A percentile compares a stretch with the other conserved stretches of the same genome.
These are phyloP conservation scores for Aspergillus ibericus DNA, from an alignment of 2,329 filamentous ascomycete species.

Conservation along the genomic window DNA sequence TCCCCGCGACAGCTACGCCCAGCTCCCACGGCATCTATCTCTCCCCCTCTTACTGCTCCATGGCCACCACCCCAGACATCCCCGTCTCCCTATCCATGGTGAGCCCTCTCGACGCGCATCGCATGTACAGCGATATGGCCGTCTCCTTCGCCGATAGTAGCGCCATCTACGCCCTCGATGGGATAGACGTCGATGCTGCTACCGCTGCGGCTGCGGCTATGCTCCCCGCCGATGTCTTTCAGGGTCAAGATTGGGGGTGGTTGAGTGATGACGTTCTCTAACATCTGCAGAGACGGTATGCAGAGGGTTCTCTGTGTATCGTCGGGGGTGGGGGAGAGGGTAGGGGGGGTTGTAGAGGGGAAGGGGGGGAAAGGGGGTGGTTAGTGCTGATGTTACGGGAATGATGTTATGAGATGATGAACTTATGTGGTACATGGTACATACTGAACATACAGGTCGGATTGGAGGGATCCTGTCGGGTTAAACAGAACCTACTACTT, in stretches of 20 bases:
- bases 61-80: slow-evolving; percentile 5
- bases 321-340: background rate
- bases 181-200: slow-evolving; percentile 2
- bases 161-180: slow-evolving; percentile 5
- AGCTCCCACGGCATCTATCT: background rate
- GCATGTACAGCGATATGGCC: background rate
- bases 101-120: slow-evolving; percentile 7
- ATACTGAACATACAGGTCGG: background rate
- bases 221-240: slow-evolving; percentile 8
- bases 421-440: too few relatives aligned
- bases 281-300: background rate
- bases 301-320: background rate
- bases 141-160: background rate
- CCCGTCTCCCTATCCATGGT: slow-evolving; percentile 10
- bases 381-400: too few relatives aligned
- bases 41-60: slow-evolving; percentile 4
- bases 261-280: slow-evolving; percentile 13
- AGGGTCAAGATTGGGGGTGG: slow-evolving; percentile 9
- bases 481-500: background rate
- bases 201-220: too few relatives aligned
- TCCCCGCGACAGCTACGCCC: too few relatives aligned
- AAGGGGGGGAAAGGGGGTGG: too few relatives aligned
- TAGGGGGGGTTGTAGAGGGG: too few relatives aligned
- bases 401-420: too few relatives aligned
- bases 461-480: background rate